Evolutionary conservation across 2,329 filamentous ascomycete genomes (phyloP), one percentile per base, ranked within the genome.

Genomic region (Fusarium secorum): DNA sequence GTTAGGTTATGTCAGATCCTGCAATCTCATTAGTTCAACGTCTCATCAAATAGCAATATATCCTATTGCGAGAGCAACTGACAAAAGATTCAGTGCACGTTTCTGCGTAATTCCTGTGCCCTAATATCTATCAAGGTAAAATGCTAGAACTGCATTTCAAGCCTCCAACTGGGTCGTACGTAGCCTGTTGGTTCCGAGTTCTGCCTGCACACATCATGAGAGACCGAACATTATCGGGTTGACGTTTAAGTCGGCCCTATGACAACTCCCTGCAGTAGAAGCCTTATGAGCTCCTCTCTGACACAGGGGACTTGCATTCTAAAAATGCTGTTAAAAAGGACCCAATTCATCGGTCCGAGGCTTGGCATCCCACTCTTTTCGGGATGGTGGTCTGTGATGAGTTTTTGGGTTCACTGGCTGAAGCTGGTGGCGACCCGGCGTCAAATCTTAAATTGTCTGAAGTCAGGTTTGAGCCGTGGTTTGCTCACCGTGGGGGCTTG

Each of bases 371-470:
- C 59, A 44, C 20, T 49, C 32, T 46, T 26, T 39, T 38, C 39
- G 30, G 44, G 56, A 46, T 68, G 33, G 24, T 51, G 46, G 59
- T 65, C 59, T 44, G 42, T 60, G 54, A 32, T 55, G 42, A 45
- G 20, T 55, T 61, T 55, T 49, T 52, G 58, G 52, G 66, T 64
- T 71, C 59, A 39, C 51, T 66, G 55, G 46, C 33, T 69, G 41
- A 54, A 56, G 54, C 55, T 70, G 60, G 71, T 75, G 71, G 71
- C 61, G 60, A 66, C 46, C 51, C 68, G 73, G 73, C 64, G 71
- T 61, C 63, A 66, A 75, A 75, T 64, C 73, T 67, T 72, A 69
- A 71, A 62, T 49, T 48, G 49, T 57, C 42, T 41, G 55, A 64
- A 46, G 32, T 52, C 48, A 58, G 33, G 32, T 53, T 54, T 26